Conservation (phyloP, 176 grass and related monocot genomes). For the Saccharum officinarum region DNA sequence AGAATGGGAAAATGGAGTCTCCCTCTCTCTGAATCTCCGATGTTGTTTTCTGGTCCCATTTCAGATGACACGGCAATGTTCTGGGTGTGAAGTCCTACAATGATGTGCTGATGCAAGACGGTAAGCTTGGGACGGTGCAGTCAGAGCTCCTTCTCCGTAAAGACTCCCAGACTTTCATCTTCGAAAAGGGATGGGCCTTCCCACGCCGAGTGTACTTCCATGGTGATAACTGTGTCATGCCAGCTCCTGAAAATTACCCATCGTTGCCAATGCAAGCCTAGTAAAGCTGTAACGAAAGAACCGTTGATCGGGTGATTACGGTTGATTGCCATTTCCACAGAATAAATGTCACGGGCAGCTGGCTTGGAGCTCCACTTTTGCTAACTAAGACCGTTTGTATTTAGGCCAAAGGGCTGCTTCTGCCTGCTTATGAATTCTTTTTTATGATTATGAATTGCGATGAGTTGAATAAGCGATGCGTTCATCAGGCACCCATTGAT, state of each 20-base stretch:
- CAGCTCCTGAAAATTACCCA: conserved; percentile 63
- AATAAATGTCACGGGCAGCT: neutral
- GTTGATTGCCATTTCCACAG: neutral
- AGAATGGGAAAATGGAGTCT: neutral
- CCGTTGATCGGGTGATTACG: neutral
- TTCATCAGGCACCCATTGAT: too few relatives aligned
- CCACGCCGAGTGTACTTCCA: conserved; percentile 77
- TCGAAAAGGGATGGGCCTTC: conserved; percentile 86
- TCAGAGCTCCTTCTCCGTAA: conserved; percentile 73
- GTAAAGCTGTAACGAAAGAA: conserved; percentile 40
- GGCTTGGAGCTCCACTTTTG: neutral
- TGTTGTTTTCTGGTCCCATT: neutral
- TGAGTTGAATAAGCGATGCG: neutral
- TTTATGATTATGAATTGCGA: too few relatives aligned
- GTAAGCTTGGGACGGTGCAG: conserved; percentile 60
- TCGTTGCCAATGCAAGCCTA: conserved; percentile 64
- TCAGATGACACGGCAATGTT: conserved; percentile 90
- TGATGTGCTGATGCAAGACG: conserved; percentile 75
- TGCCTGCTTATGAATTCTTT: neutral
- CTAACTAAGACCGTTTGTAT: neutral
- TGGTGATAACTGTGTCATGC: conserved; percentile 87
- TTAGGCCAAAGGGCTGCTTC: neutral
- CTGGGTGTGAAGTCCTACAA: conserved; percentile 85
- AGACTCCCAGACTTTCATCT: conserved; percentile 52
- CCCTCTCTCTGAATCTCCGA: neutral